Evolutionary conservation across 495 filamentous ascomycete genomes (phyloP).

Genomic region (Oidiodendron maius): DNA sequence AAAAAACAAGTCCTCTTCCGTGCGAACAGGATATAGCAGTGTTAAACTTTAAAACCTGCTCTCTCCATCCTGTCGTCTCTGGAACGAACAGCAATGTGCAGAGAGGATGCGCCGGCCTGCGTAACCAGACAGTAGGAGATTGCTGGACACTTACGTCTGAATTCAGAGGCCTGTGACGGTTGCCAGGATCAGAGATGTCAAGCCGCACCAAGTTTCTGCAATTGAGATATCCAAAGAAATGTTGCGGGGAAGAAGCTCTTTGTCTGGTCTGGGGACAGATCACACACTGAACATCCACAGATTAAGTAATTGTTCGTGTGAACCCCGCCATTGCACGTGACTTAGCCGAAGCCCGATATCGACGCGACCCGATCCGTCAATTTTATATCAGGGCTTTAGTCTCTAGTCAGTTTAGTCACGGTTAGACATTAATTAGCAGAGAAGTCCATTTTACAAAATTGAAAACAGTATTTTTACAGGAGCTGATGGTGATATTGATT

Average conservation of each 20-base stretch:
- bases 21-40: neutral
- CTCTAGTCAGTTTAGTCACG: no score
- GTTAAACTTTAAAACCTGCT: neutral
- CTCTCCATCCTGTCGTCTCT: neutral
- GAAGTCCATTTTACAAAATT: no score
- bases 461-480: no score
- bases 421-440: no score
- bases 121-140: neutral
- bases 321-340: no score
- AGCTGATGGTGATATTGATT: no score
- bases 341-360: neutral
- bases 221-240: neutral
- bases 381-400: no score
- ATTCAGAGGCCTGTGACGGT: neutral
- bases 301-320: neutral
- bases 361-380: neutral
- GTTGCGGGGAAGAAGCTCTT: slow-evolving; percentile 6
- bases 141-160: neutral
- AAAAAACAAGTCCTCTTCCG: neutral
- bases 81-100: neutral
- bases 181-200: neutral
- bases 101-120: neutral
- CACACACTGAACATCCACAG: no score
- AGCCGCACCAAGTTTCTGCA: neutral
- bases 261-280: neutral